Conservation (phyloP, 1,139 yeast species). For the Saccharomycopsis phalli region DNA sequence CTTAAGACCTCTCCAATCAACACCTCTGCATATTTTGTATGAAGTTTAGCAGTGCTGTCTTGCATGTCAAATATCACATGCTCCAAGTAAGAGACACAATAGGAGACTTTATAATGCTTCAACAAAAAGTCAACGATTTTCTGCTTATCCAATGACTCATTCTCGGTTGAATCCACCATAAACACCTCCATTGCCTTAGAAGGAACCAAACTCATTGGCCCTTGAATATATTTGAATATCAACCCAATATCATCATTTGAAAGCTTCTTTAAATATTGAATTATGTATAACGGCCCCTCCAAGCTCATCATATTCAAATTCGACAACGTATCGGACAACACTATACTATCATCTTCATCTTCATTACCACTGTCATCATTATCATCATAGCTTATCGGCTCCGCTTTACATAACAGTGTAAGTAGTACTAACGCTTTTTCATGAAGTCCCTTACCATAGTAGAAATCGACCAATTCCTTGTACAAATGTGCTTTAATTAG, state of each 20-base stretch:
- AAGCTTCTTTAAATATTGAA: constrained; percentile 59
- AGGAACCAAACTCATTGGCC: constrained; percentile 41
- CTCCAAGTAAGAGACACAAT: constrained; percentile 54
- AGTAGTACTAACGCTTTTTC: constrained; percentile 59
- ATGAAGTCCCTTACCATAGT: constrained; percentile 55
- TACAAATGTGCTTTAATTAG: constrained; percentile 38
- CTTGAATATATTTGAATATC: constrained; percentile 49
- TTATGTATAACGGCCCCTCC: constrained; percentile 42
- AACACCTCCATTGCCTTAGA: constrained; percentile 46
- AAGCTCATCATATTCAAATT: constrained; percentile 19
- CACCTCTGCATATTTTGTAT: constrained; percentile 46
- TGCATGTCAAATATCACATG: constrained; percentile 39
- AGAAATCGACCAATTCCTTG: constrained; percentile 73
- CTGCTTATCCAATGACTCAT: constrained; percentile 47
- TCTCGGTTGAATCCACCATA: constrained; percentile 55
- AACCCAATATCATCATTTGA: constrained; percentile 42
- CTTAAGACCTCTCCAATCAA: constrained; percentile 30
- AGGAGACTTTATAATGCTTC: constrained; percentile 24
- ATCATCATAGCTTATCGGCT: constrained; percentile 18
- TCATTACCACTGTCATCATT: constrained; percentile 1
- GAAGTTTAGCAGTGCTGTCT: constrained; percentile 37
- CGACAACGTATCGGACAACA: neutral
- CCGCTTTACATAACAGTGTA: constrained; percentile 25
- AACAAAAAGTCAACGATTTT: constrained; percentile 43
- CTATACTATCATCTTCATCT: neutral